Evolutionary conservation across 305 asterid species (phyloP).

Genomic region (Ilex paraguariensis): DNA sequence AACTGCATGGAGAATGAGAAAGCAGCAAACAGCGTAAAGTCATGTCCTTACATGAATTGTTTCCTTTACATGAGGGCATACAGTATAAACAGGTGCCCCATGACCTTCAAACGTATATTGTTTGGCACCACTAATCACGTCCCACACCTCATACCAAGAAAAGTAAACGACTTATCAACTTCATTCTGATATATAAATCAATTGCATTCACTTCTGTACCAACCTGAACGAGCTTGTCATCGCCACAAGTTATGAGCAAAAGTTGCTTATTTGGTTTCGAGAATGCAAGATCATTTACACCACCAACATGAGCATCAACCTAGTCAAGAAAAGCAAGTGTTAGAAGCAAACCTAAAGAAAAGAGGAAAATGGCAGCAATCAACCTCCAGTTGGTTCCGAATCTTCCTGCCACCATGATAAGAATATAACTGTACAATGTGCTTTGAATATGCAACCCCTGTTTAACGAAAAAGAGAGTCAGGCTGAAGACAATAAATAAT

Average conservation of each 20-base stretch:
- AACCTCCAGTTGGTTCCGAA: slow-evolving; percentile 48
- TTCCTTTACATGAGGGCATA: slow-evolving; percentile 47
- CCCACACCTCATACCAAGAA: slow-evolving; percentile 47
- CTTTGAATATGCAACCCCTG: slow-evolving; percentile 58
- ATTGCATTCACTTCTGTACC: not conserved
- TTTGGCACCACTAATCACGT: slow-evolving; percentile 43
- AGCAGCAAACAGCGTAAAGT: not conserved
- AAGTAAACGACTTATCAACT: slow-evolving; percentile 14
- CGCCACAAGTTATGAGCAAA: slow-evolving; percentile 59
- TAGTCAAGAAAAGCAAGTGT: slow-evolving; percentile 16
- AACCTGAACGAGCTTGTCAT: slow-evolving; percentile 62
- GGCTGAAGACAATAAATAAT: not conserved
- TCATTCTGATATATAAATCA: slow-evolving; percentile 3
- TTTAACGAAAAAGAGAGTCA: slow-evolving; percentile 1
- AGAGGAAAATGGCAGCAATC: not conserved
- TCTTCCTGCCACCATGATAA: slow-evolving; percentile 22
- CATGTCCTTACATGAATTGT: slow-evolving; percentile 33
- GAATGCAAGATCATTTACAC: slow-evolving; percentile 67
- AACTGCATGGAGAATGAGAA: not conserved
- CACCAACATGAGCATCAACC: slow-evolving; percentile 66
- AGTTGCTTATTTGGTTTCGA: slow-evolving; percentile 33
- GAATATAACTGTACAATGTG: slow-evolving; percentile 36
- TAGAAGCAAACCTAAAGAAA: slow-evolving; percentile 6
- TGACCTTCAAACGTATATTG: slow-evolving; percentile 62
- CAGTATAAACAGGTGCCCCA: slow-evolving; percentile 53